Percentiles rank a stretch among this genome's conserved stretches.
Evolutionary conservation across 768 basidiomycete genomes (phyloP).

Genomic region (Tulasnella sp.): DNA sequence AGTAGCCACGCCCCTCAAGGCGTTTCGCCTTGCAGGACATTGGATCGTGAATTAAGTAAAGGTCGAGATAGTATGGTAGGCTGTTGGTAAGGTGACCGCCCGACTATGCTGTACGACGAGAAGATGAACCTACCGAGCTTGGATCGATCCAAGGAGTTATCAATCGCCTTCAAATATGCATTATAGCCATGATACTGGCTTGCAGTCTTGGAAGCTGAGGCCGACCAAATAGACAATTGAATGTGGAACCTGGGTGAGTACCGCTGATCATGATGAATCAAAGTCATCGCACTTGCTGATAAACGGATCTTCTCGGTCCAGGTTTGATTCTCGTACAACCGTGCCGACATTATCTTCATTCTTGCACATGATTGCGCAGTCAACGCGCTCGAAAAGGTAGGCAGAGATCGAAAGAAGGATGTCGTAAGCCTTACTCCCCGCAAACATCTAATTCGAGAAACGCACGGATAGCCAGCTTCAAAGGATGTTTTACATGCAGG

Average conservation of each 20-base stretch:
- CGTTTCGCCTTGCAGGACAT: constrained; percentile 50
- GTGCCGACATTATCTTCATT: constrained; percentile 25
- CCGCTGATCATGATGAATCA: neutral
- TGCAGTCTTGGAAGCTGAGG: constrained; percentile 52
- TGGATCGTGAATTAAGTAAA: constrained; percentile 72
- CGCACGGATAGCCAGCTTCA: constrained; percentile 51
- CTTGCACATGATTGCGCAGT: constrained; percentile 57
- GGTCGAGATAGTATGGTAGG: constrained; percentile 50
- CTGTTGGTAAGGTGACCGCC: constrained; percentile 11
- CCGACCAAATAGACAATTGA: too few species aligned
- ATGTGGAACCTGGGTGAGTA: neutral
- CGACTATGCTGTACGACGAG: neutral
- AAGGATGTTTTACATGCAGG: constrained; percentile 51
- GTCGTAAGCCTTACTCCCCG: neutral
- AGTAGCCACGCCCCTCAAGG: too few species aligned
- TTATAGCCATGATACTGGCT: constrained; percentile 53
- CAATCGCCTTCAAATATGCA: constrained; percentile 44
- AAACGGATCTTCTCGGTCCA: constrained; percentile 52
- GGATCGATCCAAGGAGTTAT: constrained; percentile 48
- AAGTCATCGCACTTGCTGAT: constrained; percentile 50
- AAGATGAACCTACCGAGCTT: constrained; percentile 39
- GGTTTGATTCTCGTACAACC: constrained; percentile 32
- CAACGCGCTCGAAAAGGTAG: constrained; percentile 43
- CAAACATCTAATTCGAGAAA: neutral
- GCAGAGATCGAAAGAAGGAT: neutral